phyloP scores from a whole-genome alignment of 805 yeast genomes.

The Kodamaea restingae region DNA sequence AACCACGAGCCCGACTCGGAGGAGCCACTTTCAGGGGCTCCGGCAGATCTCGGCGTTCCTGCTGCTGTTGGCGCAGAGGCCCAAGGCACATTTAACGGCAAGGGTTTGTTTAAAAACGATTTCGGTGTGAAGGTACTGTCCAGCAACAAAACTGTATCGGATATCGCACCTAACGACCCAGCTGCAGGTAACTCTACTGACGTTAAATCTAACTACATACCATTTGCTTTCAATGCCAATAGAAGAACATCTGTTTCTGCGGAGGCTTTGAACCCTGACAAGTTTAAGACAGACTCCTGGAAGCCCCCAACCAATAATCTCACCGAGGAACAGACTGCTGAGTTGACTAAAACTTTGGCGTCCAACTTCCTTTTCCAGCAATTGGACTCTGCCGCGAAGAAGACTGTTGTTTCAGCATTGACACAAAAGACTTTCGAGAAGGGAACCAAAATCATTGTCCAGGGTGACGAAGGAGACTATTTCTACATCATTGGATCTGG shows the following conservation, averaged over 20 bases:
- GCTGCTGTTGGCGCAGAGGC: slow-evolving; percentile 1
- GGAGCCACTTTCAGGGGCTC: neutral
- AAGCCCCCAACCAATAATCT: slow-evolving; percentile 66
- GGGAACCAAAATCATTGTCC: slow-evolving; percentile 68
- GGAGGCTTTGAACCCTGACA: slow-evolving; percentile 76
- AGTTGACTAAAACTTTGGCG: slow-evolving; percentile 67
- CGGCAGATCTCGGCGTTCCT: slow-evolving; percentile 1
- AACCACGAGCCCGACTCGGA: slow-evolving; percentile 22
- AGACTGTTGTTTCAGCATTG: slow-evolving; percentile 78
- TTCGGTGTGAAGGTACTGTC: slow-evolving; percentile 14
- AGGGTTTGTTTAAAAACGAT: slow-evolving; percentile 14
- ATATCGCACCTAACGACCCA: slow-evolving; percentile 14
- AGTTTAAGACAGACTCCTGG: slow-evolving; percentile 65
- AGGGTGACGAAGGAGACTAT: slow-evolving; percentile 94
- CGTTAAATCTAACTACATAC: slow-evolving; percentile 35
- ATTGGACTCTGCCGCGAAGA: slow-evolving; percentile 72
- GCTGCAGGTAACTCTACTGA: slow-evolving; percentile 18
- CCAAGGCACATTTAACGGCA: slow-evolving; percentile 8
- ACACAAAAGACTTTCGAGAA: slow-evolving; percentile 61
- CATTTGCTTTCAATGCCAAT: slow-evolving; percentile 65
- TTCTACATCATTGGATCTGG: slow-evolving; percentile 87
- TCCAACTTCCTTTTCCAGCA: slow-evolving; percentile 82
- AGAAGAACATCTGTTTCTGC: slow-evolving; percentile 91
- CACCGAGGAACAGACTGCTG: slow-evolving; percentile 56
- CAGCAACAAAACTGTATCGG: slow-evolving; percentile 6